Base-by-base conservation (phyloP, 345 rosid species). In the Murraya koenigii region DNA sequence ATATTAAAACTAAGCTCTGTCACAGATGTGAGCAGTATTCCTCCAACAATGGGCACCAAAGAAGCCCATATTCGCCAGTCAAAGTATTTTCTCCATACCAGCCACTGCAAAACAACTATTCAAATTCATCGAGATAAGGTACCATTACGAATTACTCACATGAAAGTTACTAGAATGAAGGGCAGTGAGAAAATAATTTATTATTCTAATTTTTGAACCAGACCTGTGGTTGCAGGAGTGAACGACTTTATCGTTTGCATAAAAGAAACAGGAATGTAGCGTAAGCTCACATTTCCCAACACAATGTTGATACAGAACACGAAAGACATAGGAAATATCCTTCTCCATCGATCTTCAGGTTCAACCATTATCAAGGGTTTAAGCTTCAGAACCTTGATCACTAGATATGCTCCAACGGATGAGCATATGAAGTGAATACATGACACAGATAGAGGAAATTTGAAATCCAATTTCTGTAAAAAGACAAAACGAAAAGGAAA, bases 181-280 rank as follows among this genome's bases (percentile, higher is more conserved):
- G 17, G 8, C 23, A 76, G 7, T 30, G 39, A 75, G 8, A 44
- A 32, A 77, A 64, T 28, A 65, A 63, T 55, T 69, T 38, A 2
- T 23, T 26, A 13, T 8, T 60, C 28, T 9, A 49, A 54, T 67
- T 62, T 71, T 47, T 28, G 33, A 59, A 68, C 63, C 86, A 52
- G 44, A 97, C 99, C 99, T 87, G 99, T 97, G 69, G 99, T 97
- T 59, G 99, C 99, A 33, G 99, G 99, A 76, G 99, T 97, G 79
- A 97, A 97, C 30, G 99, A 97, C 84, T 97, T 97, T 44, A 97
- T 97, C 0, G 99, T 97, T 87, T 97, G 99, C 99, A 97, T 97
- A 85, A 97, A 97, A 2, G 99, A 97, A 75, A 97, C 99, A 2
- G 99, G 99, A 52, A 97, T 97, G 82, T 94, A 97, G 0, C 98